Evolutionary conservation across 495 filamentous ascomycete genomes (phyloP).

Genomic region (Choiromyces venosus): DNA sequence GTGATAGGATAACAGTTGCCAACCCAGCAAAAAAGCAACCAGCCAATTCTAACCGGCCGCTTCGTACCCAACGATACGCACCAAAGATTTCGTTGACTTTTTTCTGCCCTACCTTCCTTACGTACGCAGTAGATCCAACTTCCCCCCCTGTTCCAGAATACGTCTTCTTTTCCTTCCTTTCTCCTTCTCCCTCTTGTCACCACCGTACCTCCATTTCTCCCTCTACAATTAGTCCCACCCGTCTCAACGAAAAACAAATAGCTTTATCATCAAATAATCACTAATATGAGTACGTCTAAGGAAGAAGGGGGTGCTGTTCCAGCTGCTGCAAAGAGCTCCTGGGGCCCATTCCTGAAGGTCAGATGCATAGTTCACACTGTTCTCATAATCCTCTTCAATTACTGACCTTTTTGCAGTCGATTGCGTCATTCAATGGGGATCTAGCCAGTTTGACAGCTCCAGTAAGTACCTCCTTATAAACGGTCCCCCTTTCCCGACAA

Average conservation of each 20-base stretch:
- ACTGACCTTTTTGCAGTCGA: conserved; percentile 55
- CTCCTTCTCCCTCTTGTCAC: background rate
- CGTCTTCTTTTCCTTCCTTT: background rate
- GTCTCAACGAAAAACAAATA: background rate
- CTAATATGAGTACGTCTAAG: conserved; percentile 30
- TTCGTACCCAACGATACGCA: background rate
- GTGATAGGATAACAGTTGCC: background rate
- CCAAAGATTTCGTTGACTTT: background rate
- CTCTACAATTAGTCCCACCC: background rate
- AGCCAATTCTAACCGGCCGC: background rate
- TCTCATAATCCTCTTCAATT: background rate
- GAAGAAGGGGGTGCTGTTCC: conserved; percentile 39
- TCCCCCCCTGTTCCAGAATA: background rate
- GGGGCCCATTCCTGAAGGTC: conserved; percentile 44
- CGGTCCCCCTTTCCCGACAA: conserved; percentile 1
- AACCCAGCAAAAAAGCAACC: background rate
- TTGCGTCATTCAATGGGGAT: conserved; percentile 95
- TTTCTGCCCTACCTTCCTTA: background rate
- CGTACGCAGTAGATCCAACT: background rate
- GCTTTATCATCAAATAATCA: background rate
- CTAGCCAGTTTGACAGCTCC: conserved; percentile 89
- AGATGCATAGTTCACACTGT: conserved; percentile 6
- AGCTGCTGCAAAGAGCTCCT: conserved; percentile 41
- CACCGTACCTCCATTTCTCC: background rate
- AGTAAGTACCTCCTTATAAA: conserved; percentile 19